These are phyloP conservation scores for Blastobotrys niveus DNA, from an alignment of 1,139 yeast genomes.

Conservation along the genomic window DNA sequence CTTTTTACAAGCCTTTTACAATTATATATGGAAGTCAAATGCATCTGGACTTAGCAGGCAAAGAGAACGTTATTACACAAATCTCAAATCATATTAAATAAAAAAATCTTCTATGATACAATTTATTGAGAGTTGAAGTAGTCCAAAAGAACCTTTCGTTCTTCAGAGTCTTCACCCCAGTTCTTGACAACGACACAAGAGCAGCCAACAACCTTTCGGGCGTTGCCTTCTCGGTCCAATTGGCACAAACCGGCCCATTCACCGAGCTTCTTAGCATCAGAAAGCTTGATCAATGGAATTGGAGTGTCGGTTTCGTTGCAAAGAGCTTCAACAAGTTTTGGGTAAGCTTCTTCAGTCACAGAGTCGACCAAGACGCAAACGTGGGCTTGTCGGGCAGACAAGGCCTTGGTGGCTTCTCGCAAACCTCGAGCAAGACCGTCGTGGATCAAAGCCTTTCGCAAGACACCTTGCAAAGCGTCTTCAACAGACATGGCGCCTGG, in stretches of 20 bases:
- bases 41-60: too few species aligned
- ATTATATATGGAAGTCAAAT: too few species aligned
- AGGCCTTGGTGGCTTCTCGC: conserved; percentile 99
- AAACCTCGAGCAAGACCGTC: conserved; percentile 99
- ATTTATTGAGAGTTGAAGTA: conserved; percentile 84
- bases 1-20: too few species aligned
- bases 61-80: too few species aligned
- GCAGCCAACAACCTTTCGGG: conserved; percentile 99
- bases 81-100: neutral
- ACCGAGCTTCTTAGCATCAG: conserved; percentile 99
- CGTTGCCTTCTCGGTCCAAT: conserved; percentile 99
- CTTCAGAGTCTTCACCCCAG: conserved; percentile 99
- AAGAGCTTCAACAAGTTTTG: conserved; percentile 97
- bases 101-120: neutral
- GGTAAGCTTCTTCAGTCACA: conserved; percentile 95
- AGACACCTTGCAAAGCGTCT: conserved; percentile 97
- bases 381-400: conserved; percentile 91
- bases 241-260: conserved; percentile 99
- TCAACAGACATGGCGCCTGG: conserved; percentile 90
- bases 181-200: conserved; percentile 98
- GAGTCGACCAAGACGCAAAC: conserved; percentile 97
- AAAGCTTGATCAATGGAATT: conserved; percentile 97
- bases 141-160: conserved; percentile 94
- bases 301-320: conserved; percentile 96
- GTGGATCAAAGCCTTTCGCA: conserved; percentile 96